Conservation (phyloP, 257 asterid genomes). For the Nyctanthes arbortristis region DNA sequence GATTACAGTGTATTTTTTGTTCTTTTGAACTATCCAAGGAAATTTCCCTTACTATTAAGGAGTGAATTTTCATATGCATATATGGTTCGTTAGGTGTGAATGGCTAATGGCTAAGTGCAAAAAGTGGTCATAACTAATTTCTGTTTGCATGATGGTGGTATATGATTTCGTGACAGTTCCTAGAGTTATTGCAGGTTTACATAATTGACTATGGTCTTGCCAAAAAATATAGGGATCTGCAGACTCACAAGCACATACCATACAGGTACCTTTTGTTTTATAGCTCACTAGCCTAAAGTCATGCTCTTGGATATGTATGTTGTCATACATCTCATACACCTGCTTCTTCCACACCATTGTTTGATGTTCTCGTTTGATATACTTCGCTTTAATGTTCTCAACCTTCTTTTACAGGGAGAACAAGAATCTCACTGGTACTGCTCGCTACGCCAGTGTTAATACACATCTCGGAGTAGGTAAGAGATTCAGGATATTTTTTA, state of each 20-base stretch:
- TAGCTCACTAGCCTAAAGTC: background rate
- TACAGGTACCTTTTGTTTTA: slow-evolving; percentile 29
- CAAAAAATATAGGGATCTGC: slow-evolving; percentile 43
- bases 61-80: background rate
- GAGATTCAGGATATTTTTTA: background rate
- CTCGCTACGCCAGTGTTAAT: slow-evolving; percentile 31
- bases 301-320: background rate
- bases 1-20: background rate
- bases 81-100: slow-evolving; percentile 1
- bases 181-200: slow-evolving; percentile 33
- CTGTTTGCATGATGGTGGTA: slow-evolving; percentile 1
- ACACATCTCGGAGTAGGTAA: slow-evolving; percentile 33
- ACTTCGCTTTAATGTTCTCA: background rate
- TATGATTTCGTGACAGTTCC: slow-evolving; percentile 4
- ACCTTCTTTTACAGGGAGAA: slow-evolving; percentile 24
- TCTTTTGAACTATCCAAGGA: slow-evolving; percentile 1
- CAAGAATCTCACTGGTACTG: slow-evolving; percentile 33
- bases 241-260: slow-evolving; percentile 47
- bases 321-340: background rate
- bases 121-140: background rate
- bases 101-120: background rate
- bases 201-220: slow-evolving; percentile 42
- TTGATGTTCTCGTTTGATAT: background rate
- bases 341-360: background rate
- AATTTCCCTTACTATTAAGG: background rate